These are phyloP conservation scores for Posidonia oceanica DNA, from an alignment of 116 monocot genomes.

Conservation along the genomic window DNA sequence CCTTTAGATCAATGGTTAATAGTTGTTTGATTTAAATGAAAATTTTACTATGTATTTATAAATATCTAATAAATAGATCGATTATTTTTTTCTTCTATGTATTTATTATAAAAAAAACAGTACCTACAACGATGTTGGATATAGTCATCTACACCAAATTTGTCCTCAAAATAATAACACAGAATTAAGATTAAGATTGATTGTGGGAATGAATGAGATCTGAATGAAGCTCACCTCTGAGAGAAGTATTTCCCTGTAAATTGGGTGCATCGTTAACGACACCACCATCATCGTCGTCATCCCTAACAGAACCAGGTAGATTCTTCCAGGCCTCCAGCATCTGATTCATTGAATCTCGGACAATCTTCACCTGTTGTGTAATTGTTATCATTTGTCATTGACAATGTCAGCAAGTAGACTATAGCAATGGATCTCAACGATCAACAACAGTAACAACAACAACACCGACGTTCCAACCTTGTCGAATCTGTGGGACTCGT, in stretches of 20 bases:
- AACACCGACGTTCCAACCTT: constrained; percentile 29
- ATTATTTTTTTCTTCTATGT: too few relatives aligned
- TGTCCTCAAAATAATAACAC: not conserved
- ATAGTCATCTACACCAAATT: too few relatives aligned
- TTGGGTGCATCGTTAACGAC: not conserved
- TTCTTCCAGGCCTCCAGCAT: constrained; percentile 91
- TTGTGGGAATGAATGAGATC: not conserved
- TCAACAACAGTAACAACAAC: not conserved
- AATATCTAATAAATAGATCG: too few relatives aligned
- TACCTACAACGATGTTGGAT: too few relatives aligned
- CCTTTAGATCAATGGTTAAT: too few relatives aligned
- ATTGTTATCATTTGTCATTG: not conserved
- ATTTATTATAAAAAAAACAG: too few relatives aligned
- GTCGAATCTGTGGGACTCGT: constrained; percentile 71
- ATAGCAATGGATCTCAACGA: too few relatives aligned
- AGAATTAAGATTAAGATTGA: not conserved
- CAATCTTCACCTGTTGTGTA: constrained; percentile 76
- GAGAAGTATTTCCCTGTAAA: constrained; percentile 20
- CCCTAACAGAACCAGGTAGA: constrained; percentile 31
- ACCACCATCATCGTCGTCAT: constrained; percentile 8
- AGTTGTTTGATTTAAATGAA: too few relatives aligned
- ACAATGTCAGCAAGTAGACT: not conserved
- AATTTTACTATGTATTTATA: too few relatives aligned
- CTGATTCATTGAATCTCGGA: constrained; percentile 74
- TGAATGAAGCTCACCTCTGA: constrained; percentile 21